Base-by-base conservation (phyloP, 148 eudicot species). In the Agrostemma githago region DNA sequence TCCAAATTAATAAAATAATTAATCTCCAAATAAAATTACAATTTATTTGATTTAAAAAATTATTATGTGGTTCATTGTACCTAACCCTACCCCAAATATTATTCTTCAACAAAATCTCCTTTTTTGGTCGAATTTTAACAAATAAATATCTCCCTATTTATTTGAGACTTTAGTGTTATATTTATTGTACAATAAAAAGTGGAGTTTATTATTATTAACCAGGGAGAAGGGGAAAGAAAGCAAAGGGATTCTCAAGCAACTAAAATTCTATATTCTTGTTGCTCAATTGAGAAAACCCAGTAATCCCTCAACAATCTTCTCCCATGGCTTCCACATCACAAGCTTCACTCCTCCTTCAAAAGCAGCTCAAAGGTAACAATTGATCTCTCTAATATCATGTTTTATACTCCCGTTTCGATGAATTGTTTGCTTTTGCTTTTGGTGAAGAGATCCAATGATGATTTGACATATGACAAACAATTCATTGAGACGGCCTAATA, bases 341-440 rank as follows among this genome's bases (percentile, higher is more conserved):
- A 83, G 94, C 94, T 42, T 84, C 86, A 73, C 91, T 89, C 43
- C 84, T 89, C 62, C 89, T 89, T 48, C 94, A 89, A 62, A 89
- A 89, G 77, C 94, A 89, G 74, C 89, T 89, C 41, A 88, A 86
- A 83, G 94, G 94, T 89, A 53, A 53, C 34, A 71, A 42, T 66
- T 46, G 9, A 62, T 71, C 42, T 48, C 16, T 46, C 51, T 60
- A 66, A 67, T 69, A 34, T 5, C 44, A 16, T 3, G 15, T 39
- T 43, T 57, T 6, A 56, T 42, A 11, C 54, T 48, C 54, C 12
- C 14, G 14, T 48, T 12, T 2, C 54, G 3, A 51, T 51, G 15
- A 51, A 10, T 51, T 51, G 16, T 11, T 51, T 51, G 14, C 56
- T 0, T 51, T 51, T 51, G 16, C 11, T 48, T 48, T n/a, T n/a